Conservation (phyloP, 106 monocot species). For the Dioscorea zingiberensis region DNA sequence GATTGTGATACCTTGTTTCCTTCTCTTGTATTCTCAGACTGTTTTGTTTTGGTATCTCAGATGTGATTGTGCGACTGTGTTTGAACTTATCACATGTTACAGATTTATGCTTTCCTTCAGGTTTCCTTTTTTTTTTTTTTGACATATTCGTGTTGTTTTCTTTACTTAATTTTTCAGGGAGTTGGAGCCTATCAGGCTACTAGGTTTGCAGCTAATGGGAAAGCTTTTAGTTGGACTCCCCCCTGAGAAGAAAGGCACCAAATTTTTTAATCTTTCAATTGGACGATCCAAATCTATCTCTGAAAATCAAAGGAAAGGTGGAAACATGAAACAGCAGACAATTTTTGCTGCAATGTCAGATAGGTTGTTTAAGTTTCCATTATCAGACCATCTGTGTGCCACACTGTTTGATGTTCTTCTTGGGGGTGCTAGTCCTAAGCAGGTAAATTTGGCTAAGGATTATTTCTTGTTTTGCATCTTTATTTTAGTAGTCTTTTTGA, state of each 20-base stretch:
- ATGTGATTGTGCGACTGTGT: too few species aligned
- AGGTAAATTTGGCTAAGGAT: constrained; percentile 33
- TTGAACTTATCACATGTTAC: too few species aligned
- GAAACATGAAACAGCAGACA: constrained; percentile 22
- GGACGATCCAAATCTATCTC: constrained; percentile 64
- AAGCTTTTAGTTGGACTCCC: constrained; percentile 72
- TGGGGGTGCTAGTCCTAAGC: constrained; percentile 99
- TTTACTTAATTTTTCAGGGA: constrained; percentile 41
- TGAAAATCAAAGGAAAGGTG: constrained; percentile 56
- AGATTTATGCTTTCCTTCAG: background rate
- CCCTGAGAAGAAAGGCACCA: constrained; percentile 67
- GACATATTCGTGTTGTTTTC: background rate
- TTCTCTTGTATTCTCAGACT: too few species aligned
- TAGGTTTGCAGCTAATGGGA: constrained; percentile 90
- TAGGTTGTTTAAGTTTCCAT: constrained; percentile 68
- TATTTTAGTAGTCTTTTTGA: too few species aligned
- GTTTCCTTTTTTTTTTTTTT: background rate
- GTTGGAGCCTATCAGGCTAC: constrained; percentile 83
- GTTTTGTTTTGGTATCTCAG: too few species aligned
- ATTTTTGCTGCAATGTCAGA: constrained; percentile 73
- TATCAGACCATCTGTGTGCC: constrained; percentile 90
- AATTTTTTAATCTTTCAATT: constrained; percentile 71
- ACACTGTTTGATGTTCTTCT: constrained; percentile 98
- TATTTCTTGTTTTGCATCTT: too few species aligned
- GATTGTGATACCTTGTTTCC: too few species aligned